Evolutionary conservation across 345 rosid genomes (phyloP).

Genomic region (Pseudoturritis turrita): DNA sequence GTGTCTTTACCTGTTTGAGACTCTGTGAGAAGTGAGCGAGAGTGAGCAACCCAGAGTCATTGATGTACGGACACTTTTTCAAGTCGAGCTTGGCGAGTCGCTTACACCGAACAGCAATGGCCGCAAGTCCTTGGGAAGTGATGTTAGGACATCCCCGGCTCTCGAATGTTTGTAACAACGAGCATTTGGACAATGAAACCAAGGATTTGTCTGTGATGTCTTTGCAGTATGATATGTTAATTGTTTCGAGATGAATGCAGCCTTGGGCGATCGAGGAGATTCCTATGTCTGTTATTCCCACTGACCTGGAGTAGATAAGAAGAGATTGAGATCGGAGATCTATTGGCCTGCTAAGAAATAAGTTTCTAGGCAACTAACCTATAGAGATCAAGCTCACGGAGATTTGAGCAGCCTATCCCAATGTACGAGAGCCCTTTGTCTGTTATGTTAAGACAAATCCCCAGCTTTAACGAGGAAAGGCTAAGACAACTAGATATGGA

Average conservation of each 20-base stretch:
- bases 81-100: constrained; percentile 38
- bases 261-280: constrained; percentile 31
- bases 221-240: constrained; percentile 42
- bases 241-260: constrained; percentile 35
- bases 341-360: background rate
- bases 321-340: background rate
- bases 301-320: constrained; percentile 24
- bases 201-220: constrained; percentile 39
- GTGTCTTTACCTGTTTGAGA: constrained; percentile 36
- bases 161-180: constrained; percentile 32
- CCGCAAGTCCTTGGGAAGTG: constrained; percentile 37
- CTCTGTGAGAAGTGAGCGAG: constrained; percentile 41
- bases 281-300: constrained; percentile 34
- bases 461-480: constrained; percentile 39
- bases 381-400: constrained; percentile 46
- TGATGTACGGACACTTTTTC: constrained; percentile 39
- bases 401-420: constrained; percentile 34
- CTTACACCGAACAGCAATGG: constrained; percentile 38
- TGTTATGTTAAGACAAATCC: constrained; percentile 41
- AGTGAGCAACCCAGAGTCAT: constrained; percentile 40
- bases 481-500: constrained; percentile 39
- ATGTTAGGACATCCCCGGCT: constrained; percentile 42
- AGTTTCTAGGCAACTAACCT: constrained; percentile 29
- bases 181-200: constrained; percentile 37
- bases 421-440: constrained; percentile 38